Evolutionary conservation across 805 yeast species (phyloP).

Genomic region (Metschnikowia matae): DNA sequence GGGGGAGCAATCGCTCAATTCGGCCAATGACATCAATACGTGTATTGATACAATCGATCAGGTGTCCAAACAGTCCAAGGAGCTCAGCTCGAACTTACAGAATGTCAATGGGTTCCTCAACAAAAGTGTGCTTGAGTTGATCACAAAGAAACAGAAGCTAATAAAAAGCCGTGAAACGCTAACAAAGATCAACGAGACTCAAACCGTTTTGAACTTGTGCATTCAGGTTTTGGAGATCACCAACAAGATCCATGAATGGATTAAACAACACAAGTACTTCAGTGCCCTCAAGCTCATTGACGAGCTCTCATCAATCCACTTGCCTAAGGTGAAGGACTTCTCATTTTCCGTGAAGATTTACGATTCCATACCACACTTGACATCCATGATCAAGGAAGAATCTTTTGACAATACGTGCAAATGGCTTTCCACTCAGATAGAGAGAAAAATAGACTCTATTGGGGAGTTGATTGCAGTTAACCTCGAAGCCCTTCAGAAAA

Average conservation of each 20-base stretch:
- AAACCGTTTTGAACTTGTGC: slow-evolving; percentile 63
- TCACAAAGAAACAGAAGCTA: slow-evolving; percentile 55
- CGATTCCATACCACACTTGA: slow-evolving; percentile 71
- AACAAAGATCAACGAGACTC: slow-evolving; percentile 67
- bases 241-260: slow-evolving; percentile 78
- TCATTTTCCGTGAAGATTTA: slow-evolving; percentile 73
- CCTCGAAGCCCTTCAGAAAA: slow-evolving; percentile 51
- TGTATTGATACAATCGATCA: slow-evolving; percentile 62
- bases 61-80: slow-evolving; percentile 55
- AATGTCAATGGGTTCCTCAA: slow-evolving; percentile 56
- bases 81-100: slow-evolving; percentile 51
- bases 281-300: slow-evolving; percentile 82
- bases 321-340: slow-evolving; percentile 67
- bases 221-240: slow-evolving; percentile 81
- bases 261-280: slow-evolving; percentile 70
- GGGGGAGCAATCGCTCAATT: slow-evolving; percentile 55
- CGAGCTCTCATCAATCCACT: slow-evolving; percentile 62
- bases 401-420: slow-evolving; percentile 61
- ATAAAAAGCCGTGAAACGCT: slow-evolving; percentile 61
- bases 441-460: slow-evolving; percentile 53
- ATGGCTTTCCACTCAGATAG: slow-evolving; percentile 59
- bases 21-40: slow-evolving; percentile 51
- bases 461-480: slow-evolving; percentile 57
- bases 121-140: slow-evolving; percentile 62
- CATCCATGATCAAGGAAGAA: slow-evolving; percentile 68